phyloP scores from a whole-genome alignment of 345 rosid genomes.

The Aethionema arabicum region DNA sequence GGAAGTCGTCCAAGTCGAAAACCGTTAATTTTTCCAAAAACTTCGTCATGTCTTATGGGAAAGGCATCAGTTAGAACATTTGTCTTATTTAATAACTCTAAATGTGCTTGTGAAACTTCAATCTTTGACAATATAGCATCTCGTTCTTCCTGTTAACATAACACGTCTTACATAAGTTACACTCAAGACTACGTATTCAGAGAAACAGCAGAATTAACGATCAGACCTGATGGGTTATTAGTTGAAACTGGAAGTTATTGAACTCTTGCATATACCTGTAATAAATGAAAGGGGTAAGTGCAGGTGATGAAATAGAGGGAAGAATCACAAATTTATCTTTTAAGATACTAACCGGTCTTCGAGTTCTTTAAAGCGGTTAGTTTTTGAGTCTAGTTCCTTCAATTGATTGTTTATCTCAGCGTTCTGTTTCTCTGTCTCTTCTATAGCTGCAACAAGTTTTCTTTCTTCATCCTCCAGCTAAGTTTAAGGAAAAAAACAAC shows the following conservation, averaged over 20 bases:
- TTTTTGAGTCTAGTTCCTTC: slow-evolving; percentile 79
- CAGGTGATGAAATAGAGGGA: slow-evolving; percentile 13
- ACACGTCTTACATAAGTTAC: not conserved
- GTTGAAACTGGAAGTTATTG: slow-evolving; percentile 91
- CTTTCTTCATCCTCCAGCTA: slow-evolving; percentile 96
- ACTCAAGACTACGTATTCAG: slow-evolving; percentile 13
- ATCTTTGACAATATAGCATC: slow-evolving; percentile 92
- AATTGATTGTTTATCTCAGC: slow-evolving; percentile 61
- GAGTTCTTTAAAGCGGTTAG: slow-evolving; percentile 80
- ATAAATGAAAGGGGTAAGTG: slow-evolving; percentile 31
- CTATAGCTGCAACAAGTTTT: slow-evolving; percentile 79
- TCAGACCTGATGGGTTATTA: slow-evolving; percentile 81
- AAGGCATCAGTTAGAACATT: slow-evolving; percentile 91
- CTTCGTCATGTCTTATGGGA: slow-evolving; percentile 92
- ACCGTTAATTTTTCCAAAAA: slow-evolving; percentile 95
- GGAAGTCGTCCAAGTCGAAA: slow-evolving; percentile 97
- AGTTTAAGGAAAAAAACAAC: slow-evolving; percentile 19
- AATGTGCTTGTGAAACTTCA: slow-evolving; percentile 96
- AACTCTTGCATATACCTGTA: slow-evolving; percentile 97
- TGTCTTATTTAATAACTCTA: slow-evolving; percentile 83
- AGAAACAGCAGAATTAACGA: slow-evolving; percentile 28
- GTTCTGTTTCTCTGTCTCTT: slow-evolving; percentile 80
- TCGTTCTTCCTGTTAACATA: slow-evolving; percentile 74
- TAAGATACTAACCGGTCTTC: slow-evolving; percentile 73
- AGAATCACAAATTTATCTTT: not conserved